A percentile compares a stretch with the other conserved stretches of the same genome.
These are phyloP conservation scores for Macrophomina phaseolina DNA, from an alignment of 2,329 filamentous ascomycete species.

Conservation along the genomic window DNA sequence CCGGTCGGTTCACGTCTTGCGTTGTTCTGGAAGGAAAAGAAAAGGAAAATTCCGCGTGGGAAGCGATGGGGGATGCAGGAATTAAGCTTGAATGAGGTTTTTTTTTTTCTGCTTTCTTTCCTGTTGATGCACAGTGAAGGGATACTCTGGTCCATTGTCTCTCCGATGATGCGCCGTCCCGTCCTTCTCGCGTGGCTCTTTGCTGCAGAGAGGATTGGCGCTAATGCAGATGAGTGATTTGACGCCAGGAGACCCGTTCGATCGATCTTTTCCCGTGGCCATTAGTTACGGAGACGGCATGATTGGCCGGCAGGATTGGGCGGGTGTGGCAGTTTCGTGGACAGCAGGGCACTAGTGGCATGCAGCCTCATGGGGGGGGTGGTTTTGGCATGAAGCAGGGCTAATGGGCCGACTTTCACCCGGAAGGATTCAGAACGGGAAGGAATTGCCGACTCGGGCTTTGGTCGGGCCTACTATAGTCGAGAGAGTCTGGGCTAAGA, in stretches of 20 bases:
- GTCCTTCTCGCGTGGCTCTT: neutral
- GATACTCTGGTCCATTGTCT: neutral
- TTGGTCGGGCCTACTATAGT: neutral
- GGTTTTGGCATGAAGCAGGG: no score
- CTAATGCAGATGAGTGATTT: neutral
- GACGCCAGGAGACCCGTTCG: no score
- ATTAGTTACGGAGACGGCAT: neutral
- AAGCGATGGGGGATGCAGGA: no score
- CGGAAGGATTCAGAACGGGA: neutral
- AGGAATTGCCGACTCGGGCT: neutral
- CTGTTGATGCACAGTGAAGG: no score
- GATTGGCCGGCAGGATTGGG: neutral
- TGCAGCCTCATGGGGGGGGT: no score
- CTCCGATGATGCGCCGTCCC: slow-evolving; percentile 5
- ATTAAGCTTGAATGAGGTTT: neutral
- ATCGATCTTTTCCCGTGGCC: no score
- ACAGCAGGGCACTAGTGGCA: no score
- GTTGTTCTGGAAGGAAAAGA: neutral
- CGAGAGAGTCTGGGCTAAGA: neutral
- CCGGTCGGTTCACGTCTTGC: neutral
- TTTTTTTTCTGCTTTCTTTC: no score
- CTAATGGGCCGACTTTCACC: neutral
- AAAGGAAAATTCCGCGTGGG: no score
- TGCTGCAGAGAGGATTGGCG: neutral
- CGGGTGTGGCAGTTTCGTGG: neutral